Evolutionary conservation across 345 rosid genomes (phyloP).

Genomic region (Excoecaria cochinchinensis): DNA sequence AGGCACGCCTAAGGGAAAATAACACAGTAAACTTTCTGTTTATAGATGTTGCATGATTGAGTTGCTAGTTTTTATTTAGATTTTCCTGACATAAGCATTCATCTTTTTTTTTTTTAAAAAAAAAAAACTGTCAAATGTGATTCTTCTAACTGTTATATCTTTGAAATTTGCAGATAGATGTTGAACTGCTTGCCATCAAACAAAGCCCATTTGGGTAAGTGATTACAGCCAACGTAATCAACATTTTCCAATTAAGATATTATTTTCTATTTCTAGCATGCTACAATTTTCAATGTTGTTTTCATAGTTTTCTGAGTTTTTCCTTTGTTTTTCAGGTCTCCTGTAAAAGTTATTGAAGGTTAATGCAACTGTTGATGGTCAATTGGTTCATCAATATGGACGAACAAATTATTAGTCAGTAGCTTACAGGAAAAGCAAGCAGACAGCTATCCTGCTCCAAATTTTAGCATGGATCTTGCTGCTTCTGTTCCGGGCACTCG

Average conservation of each 20-base stretch:
- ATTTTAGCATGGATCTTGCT: background rate
- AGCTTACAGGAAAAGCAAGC: background rate
- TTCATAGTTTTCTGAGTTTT: background rate
- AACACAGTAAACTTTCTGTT: no score
- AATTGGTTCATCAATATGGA: conserved; percentile 10
- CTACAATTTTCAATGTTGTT: background rate
- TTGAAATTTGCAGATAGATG: conserved; percentile 63
- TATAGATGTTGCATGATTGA: no score
- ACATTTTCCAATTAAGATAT: background rate
- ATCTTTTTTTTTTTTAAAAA: no score
- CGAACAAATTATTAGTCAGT: conserved; percentile 9
- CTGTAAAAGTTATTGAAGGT: conserved; percentile 83
- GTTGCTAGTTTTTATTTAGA: no score
- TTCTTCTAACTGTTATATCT: conserved; percentile 1
- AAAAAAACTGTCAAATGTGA: background rate
- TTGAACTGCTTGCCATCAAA: conserved; percentile 82
- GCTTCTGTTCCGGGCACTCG: background rate
- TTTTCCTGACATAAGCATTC: no score
- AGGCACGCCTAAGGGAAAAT: no score
- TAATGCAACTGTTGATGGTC: conserved; percentile 23
- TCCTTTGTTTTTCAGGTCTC: conserved; percentile 51
- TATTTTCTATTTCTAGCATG: background rate
- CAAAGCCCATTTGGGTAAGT: conserved; percentile 88
- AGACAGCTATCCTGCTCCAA: background rate
- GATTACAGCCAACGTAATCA: background rate